Conservation (phyloP, 345 rosid genomes). For the Linum trigynum region DNA sequence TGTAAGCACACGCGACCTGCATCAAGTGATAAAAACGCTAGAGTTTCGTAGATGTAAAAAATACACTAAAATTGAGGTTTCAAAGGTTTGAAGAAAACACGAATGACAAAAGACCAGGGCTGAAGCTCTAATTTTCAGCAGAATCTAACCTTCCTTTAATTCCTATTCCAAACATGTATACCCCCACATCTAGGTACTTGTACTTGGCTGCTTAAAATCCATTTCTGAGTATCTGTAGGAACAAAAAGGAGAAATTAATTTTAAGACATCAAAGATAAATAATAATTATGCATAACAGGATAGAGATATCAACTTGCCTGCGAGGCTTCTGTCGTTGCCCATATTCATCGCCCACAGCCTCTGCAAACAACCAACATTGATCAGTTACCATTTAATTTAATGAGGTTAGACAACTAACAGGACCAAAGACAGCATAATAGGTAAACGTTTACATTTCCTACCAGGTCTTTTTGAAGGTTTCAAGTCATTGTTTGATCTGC, state of each 20-base stretch:
- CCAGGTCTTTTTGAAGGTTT: constrained; percentile 51
- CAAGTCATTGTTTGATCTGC: constrained; percentile 38
- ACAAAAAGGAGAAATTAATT: neutral
- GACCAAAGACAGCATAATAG: neutral
- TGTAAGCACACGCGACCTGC: constrained; percentile 22
- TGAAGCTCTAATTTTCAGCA: constrained; percentile 4
- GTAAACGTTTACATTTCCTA: constrained; percentile 14
- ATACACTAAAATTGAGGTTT: too few relatives aligned
- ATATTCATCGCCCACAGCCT: constrained; percentile 41
- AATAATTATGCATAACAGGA: too few relatives aligned
- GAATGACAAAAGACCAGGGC: too few relatives aligned
- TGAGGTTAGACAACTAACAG: neutral
- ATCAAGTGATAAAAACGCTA: constrained; percentile 11
- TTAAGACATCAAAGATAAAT: too few relatives aligned
- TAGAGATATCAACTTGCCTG: constrained; percentile 29
- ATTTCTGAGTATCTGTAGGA: constrained; percentile 59
- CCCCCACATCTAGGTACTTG: constrained; percentile 22
- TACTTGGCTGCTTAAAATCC: constrained; percentile 61
- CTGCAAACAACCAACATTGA: constrained; percentile 22
- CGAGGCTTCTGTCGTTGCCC: constrained; percentile 52
- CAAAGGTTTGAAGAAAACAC: too few relatives aligned
- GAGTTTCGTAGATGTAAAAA: too few relatives aligned
- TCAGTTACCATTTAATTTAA: neutral
- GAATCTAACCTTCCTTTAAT: constrained; percentile 32
- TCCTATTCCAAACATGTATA: constrained; percentile 16